Percentiles rank a stretch among this genome's conserved stretches.
These are phyloP conservation scores for Cephalotrichum gorgonifer DNA, from an alignment of 2,329 filamentous ascomycete genomes.

Conservation along the genomic window DNA sequence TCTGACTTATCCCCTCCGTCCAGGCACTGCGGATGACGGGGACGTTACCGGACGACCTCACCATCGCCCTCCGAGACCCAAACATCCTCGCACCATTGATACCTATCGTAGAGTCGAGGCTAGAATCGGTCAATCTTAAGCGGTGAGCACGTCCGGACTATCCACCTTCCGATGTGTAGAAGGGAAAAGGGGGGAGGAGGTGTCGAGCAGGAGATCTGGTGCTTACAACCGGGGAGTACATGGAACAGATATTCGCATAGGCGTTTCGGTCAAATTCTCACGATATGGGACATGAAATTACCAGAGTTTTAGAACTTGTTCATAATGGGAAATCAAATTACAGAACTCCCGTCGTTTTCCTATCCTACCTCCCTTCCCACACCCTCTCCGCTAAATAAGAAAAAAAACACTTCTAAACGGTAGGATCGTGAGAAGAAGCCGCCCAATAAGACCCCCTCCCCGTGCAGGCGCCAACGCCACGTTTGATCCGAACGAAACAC, in stretches of 20 bases:
- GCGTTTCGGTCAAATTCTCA: not conserved
- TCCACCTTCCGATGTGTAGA: not conserved
- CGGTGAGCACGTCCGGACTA: not conserved
- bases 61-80: slow-evolving; percentile 67
- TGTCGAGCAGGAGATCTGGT: not conserved
- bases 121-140: slow-evolving; percentile 35
- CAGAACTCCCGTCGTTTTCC: not conserved
- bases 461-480: too few species aligned
- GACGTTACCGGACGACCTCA: slow-evolving; percentile 58
- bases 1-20: not conserved
- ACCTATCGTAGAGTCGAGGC: slow-evolving; percentile 56
- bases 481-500: not conserved
- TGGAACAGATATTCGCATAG: not conserved
- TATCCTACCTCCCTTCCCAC: not conserved
- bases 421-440: not conserved
- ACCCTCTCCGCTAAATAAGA: too few species aligned
- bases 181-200: too few species aligned
- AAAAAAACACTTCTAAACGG: not conserved
- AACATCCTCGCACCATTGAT: slow-evolving; percentile 63
- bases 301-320: too few species aligned
- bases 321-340: too few species aligned
- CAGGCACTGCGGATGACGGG: slow-evolving; percentile 40
- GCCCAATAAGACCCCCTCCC: too few species aligned
- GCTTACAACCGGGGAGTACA: not conserved
- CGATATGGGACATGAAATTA: not conserved